phyloP scores from a whole-genome alignment of 352 stramenopile genomes.

The Pythium rishiriense region DNA sequence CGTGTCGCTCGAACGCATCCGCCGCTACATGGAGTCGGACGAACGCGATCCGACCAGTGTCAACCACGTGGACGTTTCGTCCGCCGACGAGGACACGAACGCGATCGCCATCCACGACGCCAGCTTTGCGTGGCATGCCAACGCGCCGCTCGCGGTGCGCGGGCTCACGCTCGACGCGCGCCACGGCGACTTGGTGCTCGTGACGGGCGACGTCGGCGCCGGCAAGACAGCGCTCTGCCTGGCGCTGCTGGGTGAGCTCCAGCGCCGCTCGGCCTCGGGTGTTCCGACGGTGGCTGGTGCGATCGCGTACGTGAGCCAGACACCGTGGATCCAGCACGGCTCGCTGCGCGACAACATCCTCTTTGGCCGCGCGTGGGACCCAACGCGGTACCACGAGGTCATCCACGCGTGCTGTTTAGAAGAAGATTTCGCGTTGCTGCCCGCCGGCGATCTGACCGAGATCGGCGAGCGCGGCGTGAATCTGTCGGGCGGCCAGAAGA shows the following conservation, averaged over 20 bases:
- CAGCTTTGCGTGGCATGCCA: slow-evolving; percentile 1
- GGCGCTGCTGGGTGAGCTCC: slow-evolving; percentile 23
- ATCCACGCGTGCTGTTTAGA: slow-evolving; percentile 65
- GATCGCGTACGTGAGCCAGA: slow-evolving; percentile 64
- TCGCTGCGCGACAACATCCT: slow-evolving; percentile 91
- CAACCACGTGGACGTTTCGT: background rate
- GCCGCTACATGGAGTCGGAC: background rate
- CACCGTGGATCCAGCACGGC: slow-evolving; percentile 90
- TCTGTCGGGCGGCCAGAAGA: slow-evolving; percentile 89
- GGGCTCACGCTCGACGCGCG: background rate
- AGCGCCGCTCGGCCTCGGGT: background rate
- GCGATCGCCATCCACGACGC: background rate
- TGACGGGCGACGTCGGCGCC: slow-evolving; percentile 26
- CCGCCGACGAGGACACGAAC: background rate
- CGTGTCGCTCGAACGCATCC: slow-evolving; percentile 18
- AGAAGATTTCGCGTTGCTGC: slow-evolving; percentile 77
- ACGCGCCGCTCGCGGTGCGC: background rate
- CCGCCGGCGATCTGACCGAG: slow-evolving; percentile 83
- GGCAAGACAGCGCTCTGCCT: slow-evolving; percentile 32
- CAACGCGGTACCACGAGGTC: slow-evolving; percentile 34
- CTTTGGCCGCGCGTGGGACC: slow-evolving; percentile 63
- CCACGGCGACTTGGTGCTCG: slow-evolving; percentile 29
- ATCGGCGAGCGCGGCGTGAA: slow-evolving; percentile 94
- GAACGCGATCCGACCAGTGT: background rate
- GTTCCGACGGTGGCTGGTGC: slow-evolving; percentile 18